Conservation (phyloP, 2,329 filamentous ascomycete species). For the Ceratocystiopsis sp. region DNA sequence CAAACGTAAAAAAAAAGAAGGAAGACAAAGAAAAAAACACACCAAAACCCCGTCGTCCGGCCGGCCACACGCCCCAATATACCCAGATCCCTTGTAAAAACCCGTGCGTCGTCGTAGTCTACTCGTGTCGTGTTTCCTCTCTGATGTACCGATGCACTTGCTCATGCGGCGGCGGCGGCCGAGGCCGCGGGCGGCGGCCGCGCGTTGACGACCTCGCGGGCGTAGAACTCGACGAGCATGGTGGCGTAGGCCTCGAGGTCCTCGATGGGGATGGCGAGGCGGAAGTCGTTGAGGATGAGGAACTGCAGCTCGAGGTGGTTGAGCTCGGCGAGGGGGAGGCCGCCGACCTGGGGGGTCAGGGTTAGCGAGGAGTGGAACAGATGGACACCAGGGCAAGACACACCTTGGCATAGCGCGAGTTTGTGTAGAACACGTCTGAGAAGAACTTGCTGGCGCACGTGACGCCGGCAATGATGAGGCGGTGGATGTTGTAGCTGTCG, state of each 20-base stretch:
- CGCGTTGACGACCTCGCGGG: constrained; percentile 58
- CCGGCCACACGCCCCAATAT: background rate
- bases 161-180: too few species aligned
- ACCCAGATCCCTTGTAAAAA: too few species aligned
- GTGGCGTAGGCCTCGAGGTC: constrained; percentile 95
- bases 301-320: constrained; percentile 97
- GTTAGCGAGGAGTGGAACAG: constrained; percentile 6
- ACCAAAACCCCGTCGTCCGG: background rate
- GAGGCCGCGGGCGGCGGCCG: constrained; percentile 1
- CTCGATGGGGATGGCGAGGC: constrained; percentile 81
- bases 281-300: constrained; percentile 86
- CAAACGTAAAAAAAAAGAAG: background rate
- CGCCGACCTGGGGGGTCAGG: constrained; percentile 72
- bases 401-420: constrained; percentile 98
- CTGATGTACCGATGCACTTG: too few species aligned
- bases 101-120: too few species aligned
- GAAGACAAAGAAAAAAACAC: background rate
- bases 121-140: too few species aligned
- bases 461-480: constrained; percentile 88
- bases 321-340: constrained; percentile 75
- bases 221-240: constrained; percentile 97
- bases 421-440: constrained; percentile 96
- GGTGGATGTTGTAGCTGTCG: constrained; percentile 97
- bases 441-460: constrained; percentile 99
- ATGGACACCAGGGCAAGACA: constrained; percentile 10